These are phyloP conservation scores for Hordeum vulgare DNA, from an alignment of 176 grass and related monocot genomes.

Conservation along the genomic window MorexV3_pseudomolecules_assembly NC_058519.1:621126857-621127356, in stretches of 20 bases:
- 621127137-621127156: slow-evolving; percentile 41
- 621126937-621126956: slow-evolving; percentile 2
- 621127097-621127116: slow-evolving; percentile 59
- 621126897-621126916: neutral
- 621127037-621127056: slow-evolving; percentile 50
- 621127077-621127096: slow-evolving; percentile 59
- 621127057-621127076: slow-evolving; percentile 42
- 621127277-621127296: neutral
- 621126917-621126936: slow-evolving; percentile 6
- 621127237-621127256: slow-evolving; percentile 6
- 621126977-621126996: neutral
- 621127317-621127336: neutral
- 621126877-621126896: neutral
- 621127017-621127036: slow-evolving; percentile 8
- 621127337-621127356: slow-evolving; percentile 8
- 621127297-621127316: neutral
- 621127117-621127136: slow-evolving; percentile 54
- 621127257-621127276: slow-evolving; percentile 7
- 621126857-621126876: slow-evolving; percentile 15
- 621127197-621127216: slow-evolving; percentile 52
- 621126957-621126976: slow-evolving; percentile 3
- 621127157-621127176: slow-evolving; percentile 30
- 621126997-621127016: slow-evolving; percentile 8
- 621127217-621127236: slow-evolving; percentile 33
- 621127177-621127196: slow-evolving; percentile 58